phyloP scores from a whole-genome alignment of 176 grass and related monocot genomes.

The Carex myosuroides region DNA sequence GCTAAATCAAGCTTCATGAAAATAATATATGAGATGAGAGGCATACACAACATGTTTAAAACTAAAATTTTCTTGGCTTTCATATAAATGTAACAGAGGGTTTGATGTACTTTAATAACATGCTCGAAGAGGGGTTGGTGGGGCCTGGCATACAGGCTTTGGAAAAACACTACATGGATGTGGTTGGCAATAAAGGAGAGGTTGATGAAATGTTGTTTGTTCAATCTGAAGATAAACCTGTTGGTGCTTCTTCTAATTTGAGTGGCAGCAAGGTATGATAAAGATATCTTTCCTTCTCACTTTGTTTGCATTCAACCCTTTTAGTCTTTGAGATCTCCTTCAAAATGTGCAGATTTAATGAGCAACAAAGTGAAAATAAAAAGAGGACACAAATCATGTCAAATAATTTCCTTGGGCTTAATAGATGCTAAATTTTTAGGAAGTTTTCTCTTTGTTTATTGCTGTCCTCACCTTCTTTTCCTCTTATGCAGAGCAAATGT shows the following conservation, averaged over 20 bases:
- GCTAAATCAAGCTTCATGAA: no score
- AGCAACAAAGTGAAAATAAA: not conserved
- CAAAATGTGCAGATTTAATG: not conserved
- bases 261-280: constrained; percentile 40
- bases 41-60: not conserved
- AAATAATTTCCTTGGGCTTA: not conserved
- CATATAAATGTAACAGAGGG: constrained; percentile 43
- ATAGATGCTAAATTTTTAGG: not conserved
- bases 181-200: constrained; percentile 38
- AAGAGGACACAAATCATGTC: not conserved
- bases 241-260: constrained; percentile 25
- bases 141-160: constrained; percentile 53
- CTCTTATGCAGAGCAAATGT: constrained; percentile 56
- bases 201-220: constrained; percentile 66
- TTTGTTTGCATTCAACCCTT: constrained; percentile 5
- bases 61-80: not conserved
- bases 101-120: constrained; percentile 60
- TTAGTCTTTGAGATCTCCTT: constrained; percentile 4
- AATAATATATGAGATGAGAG: no score
- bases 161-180: constrained; percentile 47
- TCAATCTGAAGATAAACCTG: constrained; percentile 37
- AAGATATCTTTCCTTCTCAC: constrained; percentile 11
- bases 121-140: constrained; percentile 53
- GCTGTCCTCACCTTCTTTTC: constrained; percentile 10
- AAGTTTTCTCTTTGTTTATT: not conserved